Evolutionary conservation across 805 yeast genomes (phyloP), one percentile per base, ranked within the genome.

Genomic region (Scheffersomyces stipitis): DNA sequence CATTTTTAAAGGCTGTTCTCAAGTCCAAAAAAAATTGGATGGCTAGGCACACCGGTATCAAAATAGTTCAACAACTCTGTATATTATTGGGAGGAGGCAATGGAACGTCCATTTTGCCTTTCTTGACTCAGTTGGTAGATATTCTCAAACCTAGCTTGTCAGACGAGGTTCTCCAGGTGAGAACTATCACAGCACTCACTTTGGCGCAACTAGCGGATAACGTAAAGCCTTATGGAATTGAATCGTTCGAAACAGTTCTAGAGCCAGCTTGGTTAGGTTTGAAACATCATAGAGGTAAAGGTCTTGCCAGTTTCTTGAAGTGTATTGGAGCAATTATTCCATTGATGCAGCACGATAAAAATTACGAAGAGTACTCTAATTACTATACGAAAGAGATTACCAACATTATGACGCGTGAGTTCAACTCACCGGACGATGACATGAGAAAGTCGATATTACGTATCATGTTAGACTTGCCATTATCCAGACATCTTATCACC

Each of bases 221-320:
- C 5, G 77, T 88, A 3, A 70, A 78, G 15, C 98, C 98, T 0
- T 87, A 84, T 60, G 99, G 98, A 31, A 83, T 86, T 37, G 96
- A 87, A 49, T 79, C 91, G 0, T 90, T 91, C 56, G 95, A 89
- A 49, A 61, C 63, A 0, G 70, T 81, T 0, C 54, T 91, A 24
- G 91, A 86, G 37, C 85, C 88, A 0, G 62, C 87, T 4, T 89
- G 96, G 96, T 61, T 66, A 8, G 96, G 96, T 4, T 74, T 87
- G 16, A 73, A 79, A 31, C 73, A 73, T 27, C 93, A 86, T 44
- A 69, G 96, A 43, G 97, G 97, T 4, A 77, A 79, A 48, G 72
- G 81, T 0, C 67, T 89, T 34, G 84, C 96, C 0, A 79, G 87
- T 2, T 87, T 84, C 52, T 54, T 91, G 43, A 79, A 78, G 51